Evolutionary conservation across 192 early-diverging fungal species (phyloP).

Genomic region (Chytriomyces sp.): DNA sequence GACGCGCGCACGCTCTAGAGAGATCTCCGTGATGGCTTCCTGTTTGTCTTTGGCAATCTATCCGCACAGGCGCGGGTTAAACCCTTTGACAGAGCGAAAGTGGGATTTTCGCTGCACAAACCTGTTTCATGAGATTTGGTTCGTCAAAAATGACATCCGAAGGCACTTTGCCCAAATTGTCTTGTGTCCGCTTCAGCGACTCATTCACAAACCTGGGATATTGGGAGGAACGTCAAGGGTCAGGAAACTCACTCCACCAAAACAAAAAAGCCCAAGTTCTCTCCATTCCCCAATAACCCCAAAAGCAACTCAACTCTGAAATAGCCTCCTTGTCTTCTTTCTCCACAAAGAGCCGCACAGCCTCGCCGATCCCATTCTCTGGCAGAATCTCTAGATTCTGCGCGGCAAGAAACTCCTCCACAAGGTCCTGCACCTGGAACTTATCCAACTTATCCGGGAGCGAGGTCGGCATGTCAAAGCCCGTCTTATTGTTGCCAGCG

Average conservation of each 20-base stretch:
- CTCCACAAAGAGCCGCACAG: constrained; percentile 75
- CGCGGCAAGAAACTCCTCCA: constrained; percentile 69
- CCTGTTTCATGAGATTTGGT: constrained; percentile 20
- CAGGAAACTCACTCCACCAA: neutral
- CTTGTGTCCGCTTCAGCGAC: constrained; percentile 29
- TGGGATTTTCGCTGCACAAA: neutral
- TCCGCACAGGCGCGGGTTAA: neutral
- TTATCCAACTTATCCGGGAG: constrained; percentile 70
- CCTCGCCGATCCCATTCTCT: constrained; percentile 75
- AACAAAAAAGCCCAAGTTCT: neutral
- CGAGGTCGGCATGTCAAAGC: constrained; percentile 11
- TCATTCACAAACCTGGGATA: constrained; percentile 20
- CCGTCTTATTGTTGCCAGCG: neutral
- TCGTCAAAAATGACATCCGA: constrained; percentile 17
- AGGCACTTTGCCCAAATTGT: neutral
- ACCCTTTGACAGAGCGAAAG: neutral
- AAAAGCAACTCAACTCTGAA: no score
- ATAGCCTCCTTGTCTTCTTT: constrained; percentile 88
- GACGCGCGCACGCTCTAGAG: neutral
- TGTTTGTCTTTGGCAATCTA: constrained; percentile 22
- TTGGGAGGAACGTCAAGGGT: neutral
- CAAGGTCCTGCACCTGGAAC: constrained; percentile 73
- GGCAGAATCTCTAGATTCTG: constrained; percentile 72
- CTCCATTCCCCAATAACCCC: no score
- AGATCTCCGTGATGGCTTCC: constrained; percentile 10